Conservation (phyloP, 805 yeast genomes). For the Candida ipomoeae region DNA sequence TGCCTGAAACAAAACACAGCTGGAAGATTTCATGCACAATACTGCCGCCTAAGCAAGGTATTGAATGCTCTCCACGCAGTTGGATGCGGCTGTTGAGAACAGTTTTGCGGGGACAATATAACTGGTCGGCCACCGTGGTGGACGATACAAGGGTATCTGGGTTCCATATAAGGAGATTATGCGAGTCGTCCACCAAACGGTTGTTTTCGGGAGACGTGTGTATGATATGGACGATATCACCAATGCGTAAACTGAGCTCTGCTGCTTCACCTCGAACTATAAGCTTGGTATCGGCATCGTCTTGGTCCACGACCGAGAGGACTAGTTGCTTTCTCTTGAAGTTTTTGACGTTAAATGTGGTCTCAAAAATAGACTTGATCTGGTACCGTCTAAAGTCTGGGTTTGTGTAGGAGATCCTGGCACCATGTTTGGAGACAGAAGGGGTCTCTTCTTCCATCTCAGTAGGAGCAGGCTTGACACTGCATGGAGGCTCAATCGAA, state of each 20-base stretch:
- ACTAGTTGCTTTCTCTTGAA: constrained; percentile 45
- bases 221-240: constrained; percentile 62
- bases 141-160: constrained; percentile 84
- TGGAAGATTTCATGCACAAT: constrained; percentile 78
- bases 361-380: constrained; percentile 31
- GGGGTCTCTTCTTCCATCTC: background rate
- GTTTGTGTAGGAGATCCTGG: constrained; percentile 44
- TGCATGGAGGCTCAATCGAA: constrained; percentile 2
- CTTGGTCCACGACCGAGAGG: constrained; percentile 45
- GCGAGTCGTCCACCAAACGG: constrained; percentile 49
- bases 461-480: background rate
- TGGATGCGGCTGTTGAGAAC: constrained; percentile 54
- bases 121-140: constrained; percentile 72
- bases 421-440: constrained; percentile 1
- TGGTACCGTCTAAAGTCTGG: constrained; percentile 48
- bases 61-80: constrained; percentile 58
- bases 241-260: constrained; percentile 41
- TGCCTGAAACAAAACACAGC: constrained; percentile 40
- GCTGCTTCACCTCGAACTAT: constrained; percentile 62
- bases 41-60: constrained; percentile 74
- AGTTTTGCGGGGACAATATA: constrained; percentile 69
- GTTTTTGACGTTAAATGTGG: constrained; percentile 27
- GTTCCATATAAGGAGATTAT: constrained; percentile 67
- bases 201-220: constrained; percentile 39
- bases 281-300: constrained; percentile 34